Evolutionary conservation across 2,329 filamentous ascomycete genomes (phyloP).

Genomic region (Cercospora canescens): DNA sequence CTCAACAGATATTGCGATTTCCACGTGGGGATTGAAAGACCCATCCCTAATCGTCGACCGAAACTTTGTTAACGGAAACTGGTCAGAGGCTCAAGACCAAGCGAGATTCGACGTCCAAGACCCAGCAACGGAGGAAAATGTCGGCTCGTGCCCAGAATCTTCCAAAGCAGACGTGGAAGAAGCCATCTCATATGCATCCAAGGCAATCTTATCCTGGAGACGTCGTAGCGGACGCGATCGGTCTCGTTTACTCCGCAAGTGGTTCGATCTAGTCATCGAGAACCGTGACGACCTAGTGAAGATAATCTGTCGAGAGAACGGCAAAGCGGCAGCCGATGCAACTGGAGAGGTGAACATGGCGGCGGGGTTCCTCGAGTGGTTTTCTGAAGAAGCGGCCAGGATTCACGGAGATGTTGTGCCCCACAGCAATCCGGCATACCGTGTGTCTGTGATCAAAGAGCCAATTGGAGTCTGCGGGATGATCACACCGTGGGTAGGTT

Average conservation of each 20-base stretch:
- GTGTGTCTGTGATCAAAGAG: conserved; percentile 31
- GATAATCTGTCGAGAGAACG: conserved; percentile 36
- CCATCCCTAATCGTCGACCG: background rate
- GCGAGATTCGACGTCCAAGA: background rate
- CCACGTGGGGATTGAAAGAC: background rate
- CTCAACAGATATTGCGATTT: background rate
- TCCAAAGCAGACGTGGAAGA: background rate
- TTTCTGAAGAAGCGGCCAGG: conserved; percentile 31
- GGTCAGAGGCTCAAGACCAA: background rate
- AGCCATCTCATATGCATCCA: background rate
- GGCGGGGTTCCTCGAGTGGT: conserved; percentile 36
- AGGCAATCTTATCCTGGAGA: background rate
- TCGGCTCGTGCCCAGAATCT: background rate
- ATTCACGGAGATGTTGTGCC: conserved; percentile 29
- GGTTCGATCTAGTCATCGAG: conserved; percentile 31
- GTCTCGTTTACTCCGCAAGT: conserved; percentile 32
- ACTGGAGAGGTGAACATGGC: conserved; percentile 35
- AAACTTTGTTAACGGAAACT: background rate
- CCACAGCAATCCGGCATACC: conserved; percentile 22
- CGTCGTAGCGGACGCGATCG: conserved; percentile 11
- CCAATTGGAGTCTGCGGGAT: conserved; percentile 31
- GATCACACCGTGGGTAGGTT: conserved; percentile 30
- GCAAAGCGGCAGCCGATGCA: conserved; percentile 34
- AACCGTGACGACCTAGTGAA: conserved; percentile 34
- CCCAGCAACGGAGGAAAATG: background rate